These are phyloP conservation scores for Mycena pura DNA, from an alignment of 768 basidiomycete genomes.

Conservation along the genomic window DNA sequence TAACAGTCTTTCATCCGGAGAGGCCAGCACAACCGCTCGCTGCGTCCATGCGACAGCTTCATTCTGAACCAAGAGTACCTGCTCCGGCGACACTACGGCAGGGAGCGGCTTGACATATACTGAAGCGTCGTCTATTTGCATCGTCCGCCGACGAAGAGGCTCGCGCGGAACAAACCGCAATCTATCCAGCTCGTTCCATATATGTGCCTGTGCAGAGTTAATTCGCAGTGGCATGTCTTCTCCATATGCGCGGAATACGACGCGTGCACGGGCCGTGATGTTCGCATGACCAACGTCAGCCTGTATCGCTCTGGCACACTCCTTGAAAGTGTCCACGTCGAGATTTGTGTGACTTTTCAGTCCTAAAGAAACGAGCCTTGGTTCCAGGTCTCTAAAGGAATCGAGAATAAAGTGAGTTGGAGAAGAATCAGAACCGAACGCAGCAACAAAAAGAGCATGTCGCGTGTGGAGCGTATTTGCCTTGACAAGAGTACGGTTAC, in stretches of 20 bases:
- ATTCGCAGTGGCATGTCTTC: constrained; percentile 41
- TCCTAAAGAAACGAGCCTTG: constrained; percentile 34
- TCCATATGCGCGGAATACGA: constrained; percentile 43
- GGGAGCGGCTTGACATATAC: constrained; percentile 37
- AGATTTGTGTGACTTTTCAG: constrained; percentile 38
- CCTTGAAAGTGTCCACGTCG: constrained; percentile 42
- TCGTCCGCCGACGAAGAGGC: constrained; percentile 28
- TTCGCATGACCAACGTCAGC: constrained; percentile 25
- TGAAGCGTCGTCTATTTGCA: constrained; percentile 23
- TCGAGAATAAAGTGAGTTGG: constrained; percentile 40
- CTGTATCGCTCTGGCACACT: constrained; percentile 43
- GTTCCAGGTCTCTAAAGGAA: constrained; percentile 32
- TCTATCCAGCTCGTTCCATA: constrained; percentile 41
- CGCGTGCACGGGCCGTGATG: constrained; percentile 32
- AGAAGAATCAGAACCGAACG: constrained; percentile 37
- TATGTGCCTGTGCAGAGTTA: constrained; percentile 4
- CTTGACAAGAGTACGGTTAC: constrained; percentile 29
- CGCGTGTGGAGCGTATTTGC: constrained; percentile 43
- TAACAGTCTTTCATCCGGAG: constrained; percentile 40
- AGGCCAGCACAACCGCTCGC: constrained; percentile 39
- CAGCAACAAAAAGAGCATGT: constrained; percentile 42
- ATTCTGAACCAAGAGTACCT: constrained; percentile 45
- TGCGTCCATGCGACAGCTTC: constrained; percentile 58
- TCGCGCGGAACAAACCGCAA: constrained; percentile 50
- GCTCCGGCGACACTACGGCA: constrained; percentile 42